Conservation (phyloP, 371 early-diverging fungal genomes). For the Apophysomyces ossiformis region DNA sequence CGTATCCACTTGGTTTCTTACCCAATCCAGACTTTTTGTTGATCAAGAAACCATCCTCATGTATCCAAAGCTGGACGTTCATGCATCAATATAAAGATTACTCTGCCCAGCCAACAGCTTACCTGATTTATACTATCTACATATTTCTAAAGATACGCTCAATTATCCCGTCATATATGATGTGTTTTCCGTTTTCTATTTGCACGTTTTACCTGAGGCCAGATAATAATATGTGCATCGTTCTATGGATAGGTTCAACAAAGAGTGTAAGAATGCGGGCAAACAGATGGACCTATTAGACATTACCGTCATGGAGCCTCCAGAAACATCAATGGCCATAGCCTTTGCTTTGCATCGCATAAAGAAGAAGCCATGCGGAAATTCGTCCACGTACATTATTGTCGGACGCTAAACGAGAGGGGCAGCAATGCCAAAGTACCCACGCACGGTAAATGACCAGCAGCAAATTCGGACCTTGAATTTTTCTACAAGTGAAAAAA, state of each 20-base stretch:
- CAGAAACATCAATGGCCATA: constrained; percentile 43
- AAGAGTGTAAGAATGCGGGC: background rate
- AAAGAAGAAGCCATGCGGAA: constrained; percentile 52
- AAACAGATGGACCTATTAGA: background rate
- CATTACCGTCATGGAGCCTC: constrained; percentile 45
- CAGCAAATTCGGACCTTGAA: too few species aligned
- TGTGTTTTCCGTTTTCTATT: background rate
- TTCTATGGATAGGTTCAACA: constrained; percentile 30
- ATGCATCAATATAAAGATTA: background rate
- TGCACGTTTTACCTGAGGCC: constrained; percentile 43
- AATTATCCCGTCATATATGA: background rate
- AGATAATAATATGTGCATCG: constrained; percentile 51
- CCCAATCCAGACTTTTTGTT: constrained; percentile 58
- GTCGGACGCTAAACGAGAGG: too few species aligned
- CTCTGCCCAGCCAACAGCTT: background rate
- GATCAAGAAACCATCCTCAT: constrained; percentile 57
- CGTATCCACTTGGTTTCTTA: constrained; percentile 7
- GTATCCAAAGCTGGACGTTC: constrained; percentile 47
- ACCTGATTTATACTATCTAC: constrained; percentile 56
- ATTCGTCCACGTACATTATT: constrained; percentile 18
- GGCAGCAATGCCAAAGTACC: too few species aligned
- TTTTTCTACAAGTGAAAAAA: too few species aligned
- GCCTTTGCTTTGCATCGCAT: constrained; percentile 38
- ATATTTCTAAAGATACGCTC: constrained; percentile 36
- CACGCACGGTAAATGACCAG: too few species aligned